A percentile compares a stretch with the other conserved stretches of the same genome.
Evolutionary conservation across 2,329 filamentous ascomycete genomes (phyloP).

Genomic region (Neonectria magnoliae): DNA sequence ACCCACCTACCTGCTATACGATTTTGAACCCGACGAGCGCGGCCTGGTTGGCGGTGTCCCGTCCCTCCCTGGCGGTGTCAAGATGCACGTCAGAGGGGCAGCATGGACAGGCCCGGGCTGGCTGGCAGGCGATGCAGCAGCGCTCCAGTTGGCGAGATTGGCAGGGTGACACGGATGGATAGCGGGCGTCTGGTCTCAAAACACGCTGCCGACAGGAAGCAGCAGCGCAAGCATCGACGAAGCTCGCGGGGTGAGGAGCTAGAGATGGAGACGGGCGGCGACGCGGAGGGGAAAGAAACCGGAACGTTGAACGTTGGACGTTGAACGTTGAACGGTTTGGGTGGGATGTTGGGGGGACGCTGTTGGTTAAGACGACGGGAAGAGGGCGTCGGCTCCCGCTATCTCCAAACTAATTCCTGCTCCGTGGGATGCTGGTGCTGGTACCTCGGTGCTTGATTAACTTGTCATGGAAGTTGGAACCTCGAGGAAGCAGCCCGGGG

Average conservation of each 20-base stretch:
- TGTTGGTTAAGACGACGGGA: slow-evolving; percentile 12
- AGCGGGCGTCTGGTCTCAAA: slow-evolving; percentile 13
- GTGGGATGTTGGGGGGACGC: slow-evolving; percentile 10
- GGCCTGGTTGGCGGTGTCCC: slow-evolving; percentile 16
- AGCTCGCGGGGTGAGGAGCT: background rate
- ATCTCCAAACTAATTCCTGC: background rate
- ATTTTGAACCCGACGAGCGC: slow-evolving; percentile 8
- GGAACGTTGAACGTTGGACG: background rate
- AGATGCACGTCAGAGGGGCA: slow-evolving; percentile 28
- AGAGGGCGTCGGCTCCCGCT: slow-evolving; percentile 15
- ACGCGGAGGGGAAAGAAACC: background rate
- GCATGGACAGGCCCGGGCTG: slow-evolving; percentile 21
- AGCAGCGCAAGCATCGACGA: slow-evolving; percentile 3
- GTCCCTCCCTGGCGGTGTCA: slow-evolving; percentile 14
- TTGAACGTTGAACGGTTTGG: slow-evolving; percentile 1
- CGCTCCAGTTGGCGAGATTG: slow-evolving; percentile 14
- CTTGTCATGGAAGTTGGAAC: background rate
- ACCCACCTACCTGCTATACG: background rate
- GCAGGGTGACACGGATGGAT: slow-evolving; percentile 9
- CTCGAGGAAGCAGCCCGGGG: slow-evolving; percentile 17
- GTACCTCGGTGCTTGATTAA: background rate
- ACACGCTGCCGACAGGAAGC: slow-evolving; percentile 3
- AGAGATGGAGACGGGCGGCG: background rate
- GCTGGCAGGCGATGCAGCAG: slow-evolving; percentile 10
- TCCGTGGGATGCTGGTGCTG: background rate